Conservation (phyloP, 345 rosid genomes). For the Crucihimalaya himalaica region DNA sequence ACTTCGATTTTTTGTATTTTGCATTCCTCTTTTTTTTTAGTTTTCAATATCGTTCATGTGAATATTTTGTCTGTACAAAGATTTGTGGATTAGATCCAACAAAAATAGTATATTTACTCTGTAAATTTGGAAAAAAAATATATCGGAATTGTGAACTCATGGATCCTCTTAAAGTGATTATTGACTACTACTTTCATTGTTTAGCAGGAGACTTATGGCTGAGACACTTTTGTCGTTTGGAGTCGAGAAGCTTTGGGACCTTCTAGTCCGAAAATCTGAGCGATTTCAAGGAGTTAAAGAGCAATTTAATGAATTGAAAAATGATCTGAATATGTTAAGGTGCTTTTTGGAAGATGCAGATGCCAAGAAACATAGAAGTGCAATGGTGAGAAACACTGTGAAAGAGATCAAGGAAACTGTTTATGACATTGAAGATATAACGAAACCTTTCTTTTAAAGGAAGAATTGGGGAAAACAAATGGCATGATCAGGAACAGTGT, state of each 20-base stretch:
- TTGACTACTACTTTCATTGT: no score
- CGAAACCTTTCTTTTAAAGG: slow-evolving; percentile 30
- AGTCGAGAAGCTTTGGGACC: slow-evolving; percentile 33
- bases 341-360: slow-evolving; percentile 48
- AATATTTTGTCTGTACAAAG: no score
- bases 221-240: slow-evolving; percentile 38
- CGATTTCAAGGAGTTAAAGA: slow-evolving; percentile 34
- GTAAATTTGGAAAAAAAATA: no score
- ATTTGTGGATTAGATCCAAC: no score
- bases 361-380: slow-evolving; percentile 33
- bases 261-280: slow-evolving; percentile 35
- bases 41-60: no score
- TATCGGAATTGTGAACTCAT: no score
- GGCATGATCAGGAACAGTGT: not conserved
- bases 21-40: no score
- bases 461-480: not conserved
- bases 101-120: no score
- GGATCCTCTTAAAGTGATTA: no score
- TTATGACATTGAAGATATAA: slow-evolving; percentile 34
- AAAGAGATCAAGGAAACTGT: slow-evolving; percentile 35
- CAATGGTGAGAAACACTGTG: slow-evolving; percentile 38
- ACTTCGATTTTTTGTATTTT: no score
- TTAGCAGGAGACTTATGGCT: slow-evolving; percentile 22
- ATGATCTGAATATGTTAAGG: slow-evolving; percentile 37
- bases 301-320: slow-evolving; percentile 23